phyloP scores from a whole-genome alignment of 129 eudicot genomes.

The Arctium minus region DNA sequence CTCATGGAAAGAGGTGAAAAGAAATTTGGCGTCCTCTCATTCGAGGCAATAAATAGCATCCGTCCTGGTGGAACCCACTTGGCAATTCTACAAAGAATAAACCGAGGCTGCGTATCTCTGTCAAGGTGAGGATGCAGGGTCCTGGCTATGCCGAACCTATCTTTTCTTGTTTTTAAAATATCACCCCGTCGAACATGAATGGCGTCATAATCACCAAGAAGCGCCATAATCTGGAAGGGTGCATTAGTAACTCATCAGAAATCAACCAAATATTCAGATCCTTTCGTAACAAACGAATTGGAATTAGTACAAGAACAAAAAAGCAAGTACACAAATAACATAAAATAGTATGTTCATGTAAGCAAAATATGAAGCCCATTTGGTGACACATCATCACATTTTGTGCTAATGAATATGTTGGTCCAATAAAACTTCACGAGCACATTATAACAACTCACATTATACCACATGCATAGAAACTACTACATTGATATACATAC shows the following conservation, averaged over 20 bases:
- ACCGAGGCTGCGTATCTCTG: conserved; percentile 85
- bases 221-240: conserved; percentile 55
- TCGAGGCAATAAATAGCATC: conserved; percentile 81
- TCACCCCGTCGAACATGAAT: conserved; percentile 98
- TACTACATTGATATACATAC: too few relatives aligned
- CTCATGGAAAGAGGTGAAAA: conserved; percentile 78
- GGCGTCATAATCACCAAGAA: conserved; percentile 92
- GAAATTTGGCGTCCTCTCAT: conserved; percentile 82
- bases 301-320: not conserved
- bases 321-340: not conserved
- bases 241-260: conserved; percentile 1
- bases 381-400: too few relatives aligned
- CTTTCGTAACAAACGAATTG: not conserved
- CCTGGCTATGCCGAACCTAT: conserved; percentile 75
- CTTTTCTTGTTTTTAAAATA: conserved; percentile 81
- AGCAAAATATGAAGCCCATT: too few relatives aligned
- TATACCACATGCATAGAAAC: too few relatives aligned
- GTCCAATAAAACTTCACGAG: too few relatives aligned
- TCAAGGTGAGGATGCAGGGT: conserved; percentile 85
- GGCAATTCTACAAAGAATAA: conserved; percentile 75
- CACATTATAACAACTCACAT: too few relatives aligned
- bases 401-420: too few relatives aligned
- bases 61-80: conserved; percentile 88
- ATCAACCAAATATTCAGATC: not conserved
- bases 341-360: not conserved